phyloP scores from a whole-genome alignment of 2,329 filamentous ascomycete species.

The Thelonectria rubi region DNA sequence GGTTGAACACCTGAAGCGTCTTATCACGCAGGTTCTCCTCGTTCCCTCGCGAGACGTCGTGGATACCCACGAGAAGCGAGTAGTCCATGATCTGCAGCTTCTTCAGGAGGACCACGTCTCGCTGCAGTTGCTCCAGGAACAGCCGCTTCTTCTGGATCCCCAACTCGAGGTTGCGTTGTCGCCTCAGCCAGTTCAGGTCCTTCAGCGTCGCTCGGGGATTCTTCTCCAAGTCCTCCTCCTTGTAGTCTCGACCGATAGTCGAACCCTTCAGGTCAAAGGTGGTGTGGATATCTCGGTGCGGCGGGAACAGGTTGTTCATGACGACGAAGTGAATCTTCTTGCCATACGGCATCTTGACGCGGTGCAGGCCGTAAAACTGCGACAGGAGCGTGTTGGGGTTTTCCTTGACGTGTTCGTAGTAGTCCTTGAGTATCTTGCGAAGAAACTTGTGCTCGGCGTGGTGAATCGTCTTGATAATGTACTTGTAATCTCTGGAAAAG shows the following conservation, averaged over 20 bases:
- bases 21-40: slow-evolving; percentile 92
- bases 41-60: slow-evolving; percentile 89
- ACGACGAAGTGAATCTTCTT: slow-evolving; percentile 99
- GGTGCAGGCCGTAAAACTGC: slow-evolving; percentile 96
- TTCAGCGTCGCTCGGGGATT: slow-evolving; percentile 95
- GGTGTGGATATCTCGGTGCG: slow-evolving; percentile 95
- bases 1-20: slow-evolving; percentile 93
- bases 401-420: slow-evolving; percentile 89
- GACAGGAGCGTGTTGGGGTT: slow-evolving; percentile 98
- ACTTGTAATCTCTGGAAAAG: slow-evolving; percentile 99
- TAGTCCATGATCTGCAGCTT: slow-evolving; percentile 98
- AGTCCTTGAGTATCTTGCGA: slow-evolving; percentile 85
- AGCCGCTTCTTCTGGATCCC: slow-evolving; percentile 87
- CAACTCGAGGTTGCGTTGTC: slow-evolving; percentile 85
- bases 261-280: slow-evolving; percentile 98
- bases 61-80: slow-evolving; percentile 91
- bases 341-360: slow-evolving; percentile 97
- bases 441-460: slow-evolving; percentile 92
- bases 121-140: slow-evolving; percentile 88
- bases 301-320: slow-evolving; percentile 99
- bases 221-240: slow-evolving; percentile 83
- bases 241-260: slow-evolving; percentile 90
- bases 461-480: slow-evolving; percentile 99
- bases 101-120: slow-evolving; percentile 87
- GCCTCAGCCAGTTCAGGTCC: slow-evolving; percentile 93